Base-by-base conservation (phyloP, 192 early-diverging fungal species). In the Pecoramyces ruminantium region DNA sequence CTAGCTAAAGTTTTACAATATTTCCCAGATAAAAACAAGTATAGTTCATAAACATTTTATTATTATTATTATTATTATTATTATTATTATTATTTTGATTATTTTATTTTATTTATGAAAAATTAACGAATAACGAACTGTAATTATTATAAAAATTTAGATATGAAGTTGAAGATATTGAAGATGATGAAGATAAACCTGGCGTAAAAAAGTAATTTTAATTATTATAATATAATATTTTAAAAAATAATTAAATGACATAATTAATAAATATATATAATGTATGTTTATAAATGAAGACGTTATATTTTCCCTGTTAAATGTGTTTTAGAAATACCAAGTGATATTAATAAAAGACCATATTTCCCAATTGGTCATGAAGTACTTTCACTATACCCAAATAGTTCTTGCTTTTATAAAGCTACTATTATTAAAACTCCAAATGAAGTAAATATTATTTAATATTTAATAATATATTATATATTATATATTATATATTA, bases 101-200 rank as follows among this genome's bases (percentile, higher is more conserved):
- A n/a, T n/a, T n/a, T n/a, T n/a, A n/a, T n/a, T n/a, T n/a, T n/a
- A n/a, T n/a, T n/a, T n/a, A n/a, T n/a, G n/a, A n/a, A n/a, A n/a
- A n/a, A n/a, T n/a, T n/a, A n/a, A n/a, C n/a, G n/a, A n/a, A n/a
- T n/a, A n/a, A n/a, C n/a, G n/a, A n/a, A n/a, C n/a, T n/a, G n/a
- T n/a, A n/a, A n/a, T n/a, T n/a, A n/a, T n/a, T n/a, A n/a, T n/a
- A n/a, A n/a, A 40, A 29, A 78, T 29, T 29, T 1, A 85, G 85
- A 82, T 88, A 88, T 83, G 83, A 85, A 79, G 83, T 88, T 4
- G 83, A 83, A 51, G 88, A 88, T 79, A 86, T 83, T 15, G 88
- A 88, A 38, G 86, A 86, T 27, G 87, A 87, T 30, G 86, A 85
- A 38, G 80, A 84, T 27, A 80, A 81, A 9, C 80, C 79, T 2